Evolutionary conservation across 2,329 filamentous ascomycete genomes (phyloP), one percentile per base, ranked within the genome.

Genomic region (Furcasterigmium sp.): DNA sequence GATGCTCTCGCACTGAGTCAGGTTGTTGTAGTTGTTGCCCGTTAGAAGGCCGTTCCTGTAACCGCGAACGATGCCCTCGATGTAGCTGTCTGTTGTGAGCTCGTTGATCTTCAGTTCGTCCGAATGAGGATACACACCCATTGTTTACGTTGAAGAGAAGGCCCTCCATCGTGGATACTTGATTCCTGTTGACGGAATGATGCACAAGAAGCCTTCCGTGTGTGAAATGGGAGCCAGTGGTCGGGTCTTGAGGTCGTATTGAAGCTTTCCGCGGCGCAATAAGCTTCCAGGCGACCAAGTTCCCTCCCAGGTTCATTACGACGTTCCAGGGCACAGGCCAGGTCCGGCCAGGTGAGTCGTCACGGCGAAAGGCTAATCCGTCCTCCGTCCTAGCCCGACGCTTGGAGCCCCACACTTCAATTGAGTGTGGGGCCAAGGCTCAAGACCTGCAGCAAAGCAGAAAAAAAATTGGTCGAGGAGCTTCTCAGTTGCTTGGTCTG

Each of bases 1-100:
- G 57, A 97, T 91, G 39, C 83, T 95, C 72, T 97, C 91, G 80
- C 91, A 97, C 78, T 97, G 91, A 50, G 87, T 94, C 69, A 97
- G 70, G 73, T 97, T 98, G 72, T 78, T 84, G 73, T 98, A 98
- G 73, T 91, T 94, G 63, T 88, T 77, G 65, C 84, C 73, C 44
- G 87, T 97, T 61, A 98, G 80, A 51, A 98, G 85, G 59, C 85
- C 80, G 69, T 97, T 98, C 62, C 91, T 85, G 71, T 97, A 98
- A 51, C 93, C 93, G 59, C 93, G 87, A 58, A 97, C 89, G 64
- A 98, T 91, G 65, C 93, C 93, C 71, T 98, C 93, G 63, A 97
- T 83, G 69, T 95, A 97, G 70, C 91, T 95, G 59, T 48, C n/a
- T 20, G 25, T 30, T 17, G 45, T 56, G 46, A 56, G 53, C 39